Percentiles rank a stretch among this genome's conserved stretches.
Evolutionary conservation across 208 protist genomes (phyloP).

Genomic region (Phytomonas sp.): DNA sequence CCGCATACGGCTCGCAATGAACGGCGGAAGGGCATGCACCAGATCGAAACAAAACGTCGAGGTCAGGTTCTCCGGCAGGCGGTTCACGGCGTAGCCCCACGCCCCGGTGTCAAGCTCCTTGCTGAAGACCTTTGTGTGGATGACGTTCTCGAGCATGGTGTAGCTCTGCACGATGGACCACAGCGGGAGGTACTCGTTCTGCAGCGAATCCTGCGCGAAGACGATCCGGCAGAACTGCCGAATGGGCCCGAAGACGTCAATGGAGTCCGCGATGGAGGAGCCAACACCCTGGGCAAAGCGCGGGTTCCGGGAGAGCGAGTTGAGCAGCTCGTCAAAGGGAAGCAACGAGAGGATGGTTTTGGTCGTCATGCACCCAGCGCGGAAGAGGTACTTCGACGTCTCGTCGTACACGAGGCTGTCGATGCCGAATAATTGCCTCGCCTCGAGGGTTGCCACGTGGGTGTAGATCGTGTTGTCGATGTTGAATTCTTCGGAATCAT

Average conservation of each 20-base stretch:
- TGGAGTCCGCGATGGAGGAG: constrained; percentile 31
- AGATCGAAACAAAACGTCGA: constrained; percentile 83
- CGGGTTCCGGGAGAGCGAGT: constrained; percentile 30
- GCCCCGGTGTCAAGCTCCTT: constrained; percentile 72
- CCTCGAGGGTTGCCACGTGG: constrained; percentile 43
- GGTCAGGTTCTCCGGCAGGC: constrained; percentile 67
- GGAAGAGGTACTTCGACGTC: constrained; percentile 37
- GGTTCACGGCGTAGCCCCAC: constrained; percentile 80
- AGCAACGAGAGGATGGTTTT: constrained; percentile 66
- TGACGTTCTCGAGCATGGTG: constrained; percentile 74
- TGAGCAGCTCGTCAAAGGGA: constrained; percentile 32
- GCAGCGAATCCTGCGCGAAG: constrained; percentile 43
- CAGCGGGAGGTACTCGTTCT: constrained; percentile 78
- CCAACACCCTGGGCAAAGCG: constrained; percentile 67
- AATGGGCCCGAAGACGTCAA: constrained; percentile 70
- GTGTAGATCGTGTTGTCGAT: constrained; percentile 20
- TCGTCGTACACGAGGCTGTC: constrained; percentile 63
- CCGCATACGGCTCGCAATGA: constrained; percentile 73
- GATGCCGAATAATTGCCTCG: constrained; percentile 62
- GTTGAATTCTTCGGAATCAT: background rate
- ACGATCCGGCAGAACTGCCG: constrained; percentile 76
- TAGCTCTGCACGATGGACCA: constrained; percentile 78
- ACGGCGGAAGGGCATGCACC: constrained; percentile 66
- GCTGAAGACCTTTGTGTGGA: constrained; percentile 76
- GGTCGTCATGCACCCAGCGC: constrained; percentile 27